Percentiles rank a stretch among this genome's conserved stretches.
phyloP scores from a whole-genome alignment of 2,329 filamentous ascomycete species.

The Penicillium sp. region DNA sequence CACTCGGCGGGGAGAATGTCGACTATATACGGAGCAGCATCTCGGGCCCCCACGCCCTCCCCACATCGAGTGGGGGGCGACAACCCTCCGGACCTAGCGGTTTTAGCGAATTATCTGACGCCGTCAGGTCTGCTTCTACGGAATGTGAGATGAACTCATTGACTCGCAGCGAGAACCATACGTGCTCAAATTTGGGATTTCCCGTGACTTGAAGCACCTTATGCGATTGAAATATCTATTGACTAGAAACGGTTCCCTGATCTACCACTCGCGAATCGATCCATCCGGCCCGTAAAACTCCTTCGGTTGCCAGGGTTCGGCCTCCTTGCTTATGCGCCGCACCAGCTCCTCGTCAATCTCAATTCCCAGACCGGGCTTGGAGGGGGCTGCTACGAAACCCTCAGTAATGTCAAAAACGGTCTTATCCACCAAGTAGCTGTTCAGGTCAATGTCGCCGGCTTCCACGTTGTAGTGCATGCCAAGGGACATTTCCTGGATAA shows the following conservation, averaged over 20 bases:
- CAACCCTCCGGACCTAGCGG: neutral
- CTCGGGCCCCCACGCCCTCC: constrained; percentile 13
- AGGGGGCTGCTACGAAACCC: constrained; percentile 63
- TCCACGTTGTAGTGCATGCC: constrained; percentile 75
- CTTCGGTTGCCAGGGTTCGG: constrained; percentile 64
- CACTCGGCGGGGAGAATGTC: constrained; percentile 1
- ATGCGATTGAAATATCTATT: neutral
- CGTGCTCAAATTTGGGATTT: neutral
- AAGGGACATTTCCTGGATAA: constrained; percentile 74
- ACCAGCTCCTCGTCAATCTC: constrained; percentile 70
- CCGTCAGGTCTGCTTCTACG: neutral
- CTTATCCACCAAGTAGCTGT: constrained; percentile 65
- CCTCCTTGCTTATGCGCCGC: constrained; percentile 56
- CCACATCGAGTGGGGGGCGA: constrained; percentile 5
- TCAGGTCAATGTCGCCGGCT: constrained; percentile 61
- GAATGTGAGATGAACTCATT: neutral
- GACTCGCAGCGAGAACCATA: neutral
- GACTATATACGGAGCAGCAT: constrained; percentile 4
- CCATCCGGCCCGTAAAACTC: constrained; percentile 68
- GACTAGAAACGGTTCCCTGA: too few species aligned
- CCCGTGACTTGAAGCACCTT: neutral
- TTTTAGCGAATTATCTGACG: neutral
- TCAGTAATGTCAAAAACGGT: constrained; percentile 64
- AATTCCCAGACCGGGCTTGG: constrained; percentile 64
- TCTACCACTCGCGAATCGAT: constrained; percentile 66